A percentile compares a stretch with the other conserved stretches of the same genome.
Conservation (phyloP, 108 stramenopile genomes). For the Discostella pseudostelligera region DNA sequence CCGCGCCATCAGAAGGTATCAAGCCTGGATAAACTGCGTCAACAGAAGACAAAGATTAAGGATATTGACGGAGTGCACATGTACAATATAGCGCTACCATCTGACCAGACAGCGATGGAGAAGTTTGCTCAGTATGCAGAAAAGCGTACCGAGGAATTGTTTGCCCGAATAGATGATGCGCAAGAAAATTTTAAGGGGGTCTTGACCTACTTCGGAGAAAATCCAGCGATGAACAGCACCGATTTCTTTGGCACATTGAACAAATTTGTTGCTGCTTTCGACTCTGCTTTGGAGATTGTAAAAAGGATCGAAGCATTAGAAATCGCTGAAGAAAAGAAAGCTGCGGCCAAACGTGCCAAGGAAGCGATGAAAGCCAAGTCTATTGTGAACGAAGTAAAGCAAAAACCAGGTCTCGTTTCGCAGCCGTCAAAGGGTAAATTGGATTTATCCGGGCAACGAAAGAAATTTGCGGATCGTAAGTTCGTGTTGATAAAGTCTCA, state of each 20-base stretch:
- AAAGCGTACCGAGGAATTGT: slow-evolving; percentile 48
- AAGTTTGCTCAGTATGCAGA: slow-evolving; percentile 61
- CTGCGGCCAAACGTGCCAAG: slow-evolving; percentile 39
- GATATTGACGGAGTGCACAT: slow-evolving; percentile 54
- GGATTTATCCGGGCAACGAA: slow-evolving; percentile 37
- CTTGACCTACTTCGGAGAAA: slow-evolving; percentile 86
- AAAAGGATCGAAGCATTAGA: slow-evolving; percentile 59
- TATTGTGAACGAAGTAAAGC: slow-evolving; percentile 1
- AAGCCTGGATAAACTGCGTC: slow-evolving; percentile 55
- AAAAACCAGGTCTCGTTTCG: neutral
- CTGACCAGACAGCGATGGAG: slow-evolving; percentile 74
- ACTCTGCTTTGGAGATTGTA: slow-evolving; percentile 66
- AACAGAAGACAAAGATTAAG: slow-evolving; percentile 63
- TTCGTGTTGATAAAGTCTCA: neutral
- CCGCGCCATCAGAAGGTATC: slow-evolving; percentile 14
- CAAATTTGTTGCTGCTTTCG: slow-evolving; percentile 68
- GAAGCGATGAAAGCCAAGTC: slow-evolving; percentile 23
- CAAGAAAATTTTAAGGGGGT: slow-evolving; percentile 64
- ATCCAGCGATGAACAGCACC: slow-evolving; percentile 75
- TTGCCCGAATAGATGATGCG: slow-evolving; percentile 51
- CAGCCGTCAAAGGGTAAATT: slow-evolving; percentile 13
- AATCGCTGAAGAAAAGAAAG: slow-evolving; percentile 45
- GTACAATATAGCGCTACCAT: slow-evolving; percentile 62
- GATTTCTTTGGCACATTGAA: slow-evolving; percentile 88
- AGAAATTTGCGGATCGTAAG: slow-evolving; percentile 32